phyloP scores from a whole-genome alignment of 1,284 basidiomycete species.

The Porodaedalea pini region DNA sequence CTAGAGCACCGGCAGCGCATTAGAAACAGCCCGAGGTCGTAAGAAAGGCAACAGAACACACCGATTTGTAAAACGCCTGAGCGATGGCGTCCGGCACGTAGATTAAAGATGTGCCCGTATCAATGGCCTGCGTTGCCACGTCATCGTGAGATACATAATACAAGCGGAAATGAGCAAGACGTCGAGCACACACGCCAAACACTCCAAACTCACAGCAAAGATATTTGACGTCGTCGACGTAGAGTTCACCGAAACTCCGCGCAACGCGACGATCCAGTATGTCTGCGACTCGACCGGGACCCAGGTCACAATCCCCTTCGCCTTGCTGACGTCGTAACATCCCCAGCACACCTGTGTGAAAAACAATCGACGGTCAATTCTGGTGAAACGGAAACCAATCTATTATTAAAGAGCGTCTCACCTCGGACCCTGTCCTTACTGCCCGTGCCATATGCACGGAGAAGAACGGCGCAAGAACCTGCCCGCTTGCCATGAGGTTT shows the following conservation, averaged over 20 bases:
- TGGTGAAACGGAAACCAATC: not conserved
- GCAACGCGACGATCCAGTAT: constrained; percentile 53
- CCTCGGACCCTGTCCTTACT: constrained; percentile 46
- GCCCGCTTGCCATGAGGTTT: constrained; percentile 45
- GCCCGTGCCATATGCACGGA: constrained; percentile 52
- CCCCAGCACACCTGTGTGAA: constrained; percentile 52
- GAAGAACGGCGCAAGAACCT: constrained; percentile 48
- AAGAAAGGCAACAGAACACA: constrained; percentile 21
- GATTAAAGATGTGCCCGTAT: constrained; percentile 59
- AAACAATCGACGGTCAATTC: constrained; percentile 1
- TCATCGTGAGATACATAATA: not conserved
- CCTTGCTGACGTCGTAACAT: constrained; percentile 50
- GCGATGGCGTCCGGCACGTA: constrained; percentile 45
- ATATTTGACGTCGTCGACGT: constrained; percentile 23
- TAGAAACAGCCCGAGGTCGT: not conserved
- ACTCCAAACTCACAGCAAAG: constrained; percentile 36
- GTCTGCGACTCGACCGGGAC: constrained; percentile 51
- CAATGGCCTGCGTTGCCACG: constrained; percentile 44
- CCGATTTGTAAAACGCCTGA: constrained; percentile 40
- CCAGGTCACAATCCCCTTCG: constrained; percentile 45
- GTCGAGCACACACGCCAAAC: not conserved
- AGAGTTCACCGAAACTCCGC: constrained; percentile 37
- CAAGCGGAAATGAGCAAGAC: not conserved
- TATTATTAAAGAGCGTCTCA: not conserved
- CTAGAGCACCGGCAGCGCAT: constrained; percentile 27